These are phyloP conservation scores for Oryza officinalis DNA, from an alignment of 176 grass and related monocot genomes.

Conservation along the genomic window DNA sequence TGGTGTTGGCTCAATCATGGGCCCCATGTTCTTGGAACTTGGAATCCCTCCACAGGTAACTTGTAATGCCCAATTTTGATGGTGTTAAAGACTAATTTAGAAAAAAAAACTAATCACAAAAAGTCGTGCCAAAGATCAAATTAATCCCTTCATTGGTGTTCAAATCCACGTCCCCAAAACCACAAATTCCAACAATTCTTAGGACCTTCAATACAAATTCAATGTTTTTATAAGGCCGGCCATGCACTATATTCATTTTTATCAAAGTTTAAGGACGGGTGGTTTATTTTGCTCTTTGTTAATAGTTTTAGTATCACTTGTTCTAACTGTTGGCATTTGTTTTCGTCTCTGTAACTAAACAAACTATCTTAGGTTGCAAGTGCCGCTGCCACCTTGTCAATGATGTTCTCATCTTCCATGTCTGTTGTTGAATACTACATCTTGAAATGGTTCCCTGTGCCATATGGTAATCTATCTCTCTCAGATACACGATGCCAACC, in stretches of 20 bases:
- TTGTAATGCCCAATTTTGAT: neutral
- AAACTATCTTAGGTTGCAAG: constrained; percentile 57
- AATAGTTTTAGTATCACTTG: no score
- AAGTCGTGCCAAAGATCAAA: no score
- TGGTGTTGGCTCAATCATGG: constrained; percentile 82
- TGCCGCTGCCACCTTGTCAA: constrained; percentile 78
- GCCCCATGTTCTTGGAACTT: constrained; percentile 76
- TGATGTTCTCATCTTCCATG: constrained; percentile 93
- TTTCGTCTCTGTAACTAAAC: no score
- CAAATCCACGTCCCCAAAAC: no score
- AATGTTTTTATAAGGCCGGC: no score
- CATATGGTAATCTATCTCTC: constrained; percentile 46
- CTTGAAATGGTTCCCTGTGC: constrained; percentile 60
- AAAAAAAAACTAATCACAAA: neutral
- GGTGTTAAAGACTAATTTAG: neutral
- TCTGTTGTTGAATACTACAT: constrained; percentile 76
- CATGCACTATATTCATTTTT: no score
- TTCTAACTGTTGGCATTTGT: no score
- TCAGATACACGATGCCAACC: neutral
- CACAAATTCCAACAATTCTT: no score
- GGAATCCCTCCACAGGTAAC: constrained; percentile 68
- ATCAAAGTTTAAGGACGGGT: no score
- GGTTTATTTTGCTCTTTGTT: no score
- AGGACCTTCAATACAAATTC: no score
- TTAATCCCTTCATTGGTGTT: no score